Conservation (phyloP, 2,329 filamentous ascomycete genomes). For the Sporothrix globosa region DNA sequence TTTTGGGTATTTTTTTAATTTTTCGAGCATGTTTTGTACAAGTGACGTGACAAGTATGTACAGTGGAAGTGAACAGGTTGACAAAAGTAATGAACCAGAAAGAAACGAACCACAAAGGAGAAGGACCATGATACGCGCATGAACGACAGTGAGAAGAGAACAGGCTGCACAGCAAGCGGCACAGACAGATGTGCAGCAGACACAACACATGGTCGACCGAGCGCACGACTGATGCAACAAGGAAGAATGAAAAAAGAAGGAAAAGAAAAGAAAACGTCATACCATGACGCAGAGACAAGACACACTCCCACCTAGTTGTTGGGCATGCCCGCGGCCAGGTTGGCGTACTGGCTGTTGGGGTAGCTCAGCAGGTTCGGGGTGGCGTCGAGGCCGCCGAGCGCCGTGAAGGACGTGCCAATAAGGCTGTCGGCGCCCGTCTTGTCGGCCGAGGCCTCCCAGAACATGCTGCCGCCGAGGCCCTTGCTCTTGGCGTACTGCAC, state of each 20-base stretch:
- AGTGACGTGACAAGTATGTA: constrained; percentile 2
- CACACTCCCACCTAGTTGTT: not conserved
- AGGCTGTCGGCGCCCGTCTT: constrained; percentile 62
- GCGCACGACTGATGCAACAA: not conserved
- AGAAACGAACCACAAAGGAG: not conserved
- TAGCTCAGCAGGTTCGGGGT: constrained; percentile 56
- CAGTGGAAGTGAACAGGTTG: not conserved
- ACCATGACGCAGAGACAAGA: not conserved
- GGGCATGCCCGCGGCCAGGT: constrained; percentile 49
- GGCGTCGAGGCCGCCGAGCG: constrained; percentile 52
- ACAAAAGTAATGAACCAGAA: not conserved
- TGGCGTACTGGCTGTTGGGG: constrained; percentile 59
- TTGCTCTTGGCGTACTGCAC: constrained; percentile 64
- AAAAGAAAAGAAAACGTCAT: not conserved
- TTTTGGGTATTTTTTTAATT: constrained; percentile 9
- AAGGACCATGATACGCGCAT: not conserved
- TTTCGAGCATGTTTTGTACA: not conserved
- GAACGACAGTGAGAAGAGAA: constrained; percentile 16
- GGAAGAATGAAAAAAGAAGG: not conserved
- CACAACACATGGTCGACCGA: too few species aligned
- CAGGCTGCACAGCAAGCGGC: constrained; percentile 5
- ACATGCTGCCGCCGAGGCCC: constrained; percentile 77
- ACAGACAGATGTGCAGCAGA: not conserved
- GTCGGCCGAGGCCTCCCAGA: constrained; percentile 80
- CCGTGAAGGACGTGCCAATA: constrained; percentile 53